Conservation (phyloP, 2,329 filamentous ascomycete genomes). For the Cladophialophora psammophila region DNA sequence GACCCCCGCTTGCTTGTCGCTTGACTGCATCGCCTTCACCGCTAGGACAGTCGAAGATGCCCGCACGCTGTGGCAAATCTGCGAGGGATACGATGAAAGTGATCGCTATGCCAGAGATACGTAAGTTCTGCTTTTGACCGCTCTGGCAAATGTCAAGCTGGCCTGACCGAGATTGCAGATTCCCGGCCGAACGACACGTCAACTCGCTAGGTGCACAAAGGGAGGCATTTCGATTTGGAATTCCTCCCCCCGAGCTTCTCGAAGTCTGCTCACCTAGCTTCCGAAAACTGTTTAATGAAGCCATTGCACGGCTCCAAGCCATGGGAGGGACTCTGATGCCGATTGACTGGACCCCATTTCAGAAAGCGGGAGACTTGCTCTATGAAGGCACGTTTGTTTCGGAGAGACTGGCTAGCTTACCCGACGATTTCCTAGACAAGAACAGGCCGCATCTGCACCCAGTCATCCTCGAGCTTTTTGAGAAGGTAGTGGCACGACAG, state of each 20-base stretch:
- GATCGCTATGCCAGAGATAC: slow-evolving; percentile 61
- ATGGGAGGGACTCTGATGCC: slow-evolving; percentile 54
- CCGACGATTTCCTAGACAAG: slow-evolving; percentile 48
- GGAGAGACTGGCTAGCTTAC: slow-evolving; percentile 59
- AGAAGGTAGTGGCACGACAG: slow-evolving; percentile 47
- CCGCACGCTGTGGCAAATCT: slow-evolving; percentile 57
- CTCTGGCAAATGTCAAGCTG: not conserved
- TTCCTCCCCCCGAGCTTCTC: slow-evolving; percentile 56
- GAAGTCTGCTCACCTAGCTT: slow-evolving; percentile 52
- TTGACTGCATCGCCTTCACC: slow-evolving; percentile 63
- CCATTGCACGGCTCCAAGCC: slow-evolving; percentile 49
- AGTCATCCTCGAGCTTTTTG: slow-evolving; percentile 57
- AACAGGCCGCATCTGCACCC: slow-evolving; percentile 57
- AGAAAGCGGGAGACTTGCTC: slow-evolving; percentile 61
- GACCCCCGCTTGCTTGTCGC: slow-evolving; percentile 59
- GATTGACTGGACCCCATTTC: slow-evolving; percentile 59
- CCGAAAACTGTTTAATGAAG: slow-evolving; percentile 53
- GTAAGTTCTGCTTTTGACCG: not conserved
- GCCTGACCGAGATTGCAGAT: slow-evolving; percentile 21
- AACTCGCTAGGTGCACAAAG: slow-evolving; percentile 45
- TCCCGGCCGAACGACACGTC: slow-evolving; percentile 41
- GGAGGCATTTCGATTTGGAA: slow-evolving; percentile 56
- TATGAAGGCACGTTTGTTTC: slow-evolving; percentile 66
- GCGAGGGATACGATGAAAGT: slow-evolving; percentile 57
- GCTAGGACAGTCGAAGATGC: slow-evolving; percentile 59